These are phyloP conservation scores for Nicotiana noctiflora DNA, from an alignment of 257 asterid species.

Conservation along the genomic window DNA sequence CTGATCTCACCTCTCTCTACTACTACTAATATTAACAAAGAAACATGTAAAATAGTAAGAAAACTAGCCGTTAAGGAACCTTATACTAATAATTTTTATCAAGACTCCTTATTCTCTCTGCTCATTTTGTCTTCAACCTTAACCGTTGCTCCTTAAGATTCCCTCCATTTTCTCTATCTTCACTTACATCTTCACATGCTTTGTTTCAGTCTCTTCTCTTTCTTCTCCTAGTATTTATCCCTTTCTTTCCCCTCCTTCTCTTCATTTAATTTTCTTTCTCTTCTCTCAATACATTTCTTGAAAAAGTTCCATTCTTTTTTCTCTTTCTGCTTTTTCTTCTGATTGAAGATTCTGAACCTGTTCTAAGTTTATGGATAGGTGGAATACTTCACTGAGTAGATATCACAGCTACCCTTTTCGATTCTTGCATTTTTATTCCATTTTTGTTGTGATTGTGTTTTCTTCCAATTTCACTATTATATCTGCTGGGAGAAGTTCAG, in stretches of 20 bases:
- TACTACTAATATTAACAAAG: background rate
- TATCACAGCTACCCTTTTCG: conserved; percentile 14
- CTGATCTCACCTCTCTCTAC: background rate
- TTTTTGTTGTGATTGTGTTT: conserved; percentile 20
- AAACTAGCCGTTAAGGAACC: conserved; percentile 32
- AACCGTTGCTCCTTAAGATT: conserved; percentile 14
- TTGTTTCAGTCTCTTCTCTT: conserved; percentile 9
- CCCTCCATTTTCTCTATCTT: conserved; percentile 18
- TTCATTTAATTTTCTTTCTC: conserved; percentile 2
- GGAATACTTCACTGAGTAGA: conserved; percentile 9
- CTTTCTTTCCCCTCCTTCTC: background rate
- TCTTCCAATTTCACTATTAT: conserved; percentile 15
- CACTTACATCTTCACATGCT: conserved; percentile 20
- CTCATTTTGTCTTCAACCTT: conserved; percentile 11
- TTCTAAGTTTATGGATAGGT: conserved; percentile 1
- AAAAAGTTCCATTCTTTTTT: background rate
- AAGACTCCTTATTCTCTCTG: background rate
- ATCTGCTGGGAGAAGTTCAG: conserved; percentile 27
- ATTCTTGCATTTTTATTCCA: conserved; percentile 2
- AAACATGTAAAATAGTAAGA: background rate
- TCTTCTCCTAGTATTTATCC: conserved; percentile 15
- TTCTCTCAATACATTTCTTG: background rate
- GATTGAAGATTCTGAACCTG: background rate
- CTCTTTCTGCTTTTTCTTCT: background rate
- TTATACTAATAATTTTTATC: background rate